Evolutionary conservation across 805 yeast species (phyloP), one percentile per base, ranked within the genome.

Genomic region (Teunomyces pallodes): DNA sequence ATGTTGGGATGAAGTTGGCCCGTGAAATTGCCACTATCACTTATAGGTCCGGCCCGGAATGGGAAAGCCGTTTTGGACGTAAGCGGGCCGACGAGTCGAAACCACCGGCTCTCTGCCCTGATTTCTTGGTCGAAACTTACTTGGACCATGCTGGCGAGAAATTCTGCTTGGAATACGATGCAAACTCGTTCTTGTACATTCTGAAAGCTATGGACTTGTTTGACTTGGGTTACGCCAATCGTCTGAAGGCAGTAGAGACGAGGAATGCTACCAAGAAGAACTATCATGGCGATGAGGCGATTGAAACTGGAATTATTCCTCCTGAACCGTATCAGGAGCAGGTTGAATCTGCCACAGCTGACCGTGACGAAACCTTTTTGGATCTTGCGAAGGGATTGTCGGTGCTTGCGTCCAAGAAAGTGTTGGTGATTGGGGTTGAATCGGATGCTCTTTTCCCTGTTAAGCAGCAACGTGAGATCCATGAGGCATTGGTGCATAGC

Each of bases 131-230:
- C 43, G 97, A 91, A 65, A 91, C 96, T 0, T 91, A 91, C 58
- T 73, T 91, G 57, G 97, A 91, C 63, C 97, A 91, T 65, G 96
- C 90, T 45, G 97, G 97, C 7, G 96, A 88, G 63, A 91, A 91
- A 74, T 90, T 91, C 74, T 88, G 96, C 53, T 65, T 88, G 50
- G 95, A 90, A 61, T 90, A 87, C 66, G 97, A 90, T 65, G 87
- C 97, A 31, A 90, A 90, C 64, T 90, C 96, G 4, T 77, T 91
- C 56, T 74, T 90, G 43, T 90, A 91, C 64, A 81, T 91, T 9
- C 86, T 91, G 51, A 91, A 91, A 66, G 96, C 96, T 1, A 91
- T 91, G 97, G 97, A 91, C 64, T 69, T 91, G 60, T 91, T 91
- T 66, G 97, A 91, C 62, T 69, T 91, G 57, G 86, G 96, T 4